Evolutionary conservation across 2,329 filamentous ascomycete genomes (phyloP).

Genomic region (Colletotrichum kahawae): DNA sequence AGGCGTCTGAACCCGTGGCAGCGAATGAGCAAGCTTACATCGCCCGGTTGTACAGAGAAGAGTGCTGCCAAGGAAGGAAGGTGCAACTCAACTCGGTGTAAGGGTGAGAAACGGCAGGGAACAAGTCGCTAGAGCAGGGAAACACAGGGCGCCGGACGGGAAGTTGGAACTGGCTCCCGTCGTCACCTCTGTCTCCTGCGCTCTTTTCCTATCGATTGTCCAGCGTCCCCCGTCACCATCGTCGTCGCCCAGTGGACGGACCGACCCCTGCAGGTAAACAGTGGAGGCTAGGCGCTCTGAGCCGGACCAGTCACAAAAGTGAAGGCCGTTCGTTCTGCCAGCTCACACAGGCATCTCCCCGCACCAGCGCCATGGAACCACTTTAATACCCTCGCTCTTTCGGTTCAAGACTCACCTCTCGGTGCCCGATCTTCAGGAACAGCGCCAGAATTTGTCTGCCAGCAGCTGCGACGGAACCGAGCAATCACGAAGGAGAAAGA

Average conservation of each 20-base stretch:
- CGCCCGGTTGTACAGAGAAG: not conserved
- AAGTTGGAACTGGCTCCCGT: not conserved
- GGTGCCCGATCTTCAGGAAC: slow-evolving; percentile 21
- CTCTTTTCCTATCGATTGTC: slow-evolving; percentile 11
- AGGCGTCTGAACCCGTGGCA: not conserved
- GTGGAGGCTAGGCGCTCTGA: slow-evolving; percentile 11
- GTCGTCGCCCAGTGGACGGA: slow-evolving; percentile 19
- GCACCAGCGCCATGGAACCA: not conserved
- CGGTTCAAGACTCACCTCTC: not conserved
- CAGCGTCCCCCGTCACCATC: not conserved
- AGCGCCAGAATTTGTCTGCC: not conserved
- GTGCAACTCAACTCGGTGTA: not conserved
- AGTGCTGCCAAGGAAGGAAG: slow-evolving; percentile 1
- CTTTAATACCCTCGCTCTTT: not conserved
- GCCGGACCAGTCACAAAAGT: slow-evolving; percentile 9
- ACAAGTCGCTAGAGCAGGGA: not conserved
- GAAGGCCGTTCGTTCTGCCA: slow-evolving; percentile 3
- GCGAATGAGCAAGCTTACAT: not conserved
- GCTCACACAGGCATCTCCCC: slow-evolving; percentile 22
- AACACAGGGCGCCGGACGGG: not conserved
- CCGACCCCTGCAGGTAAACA: slow-evolving; percentile 21
- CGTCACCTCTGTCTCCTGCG: not conserved
- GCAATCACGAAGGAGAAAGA: not conserved
- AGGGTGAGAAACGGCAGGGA: not conserved
- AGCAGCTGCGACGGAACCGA: not conserved